Evolutionary conservation across 805 yeast species (phyloP), one percentile per base, ranked within the genome.

Genomic region (Ogataea populi-albae): DNA sequence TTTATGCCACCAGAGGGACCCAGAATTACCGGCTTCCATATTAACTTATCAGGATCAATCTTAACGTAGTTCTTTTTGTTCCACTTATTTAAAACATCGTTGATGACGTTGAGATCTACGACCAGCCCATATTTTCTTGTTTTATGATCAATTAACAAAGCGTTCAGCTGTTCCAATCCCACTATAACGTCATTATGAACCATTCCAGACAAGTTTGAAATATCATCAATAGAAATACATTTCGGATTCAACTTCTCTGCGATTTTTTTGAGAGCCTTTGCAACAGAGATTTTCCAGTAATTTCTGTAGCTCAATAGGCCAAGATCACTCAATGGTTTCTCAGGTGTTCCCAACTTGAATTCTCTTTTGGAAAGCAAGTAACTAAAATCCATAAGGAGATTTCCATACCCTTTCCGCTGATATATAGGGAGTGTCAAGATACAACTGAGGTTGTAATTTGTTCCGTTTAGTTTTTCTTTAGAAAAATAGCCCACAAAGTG

Each of bases 401-500:
- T 81, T 2, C 98, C 98, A 60, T 84, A 87, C 0, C 98, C 98
- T 43, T 77, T 77, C 33, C 96, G 63, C 61, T 91, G 97, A 55
- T 81, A 80, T 3, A 80, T 79, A 1, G 98, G 98, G 24, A 91
- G 63, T 0, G 97, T 88, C 49, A 93, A 65, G 26, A 93, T 91
- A 63, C 98, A 93, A 40, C 94, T 82, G 17, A 93, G 78, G 51
- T 91, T 91, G 56, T 85, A 87, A 46, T 76, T 80, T 0, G 91
- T 77, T 20, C 79, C 72, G 45, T 80, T 82, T 41, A 83, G 65
- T 49, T 81, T 81, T 51, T 89, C 96, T 52, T 93, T 93, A 17
- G 95, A 85, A 55, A 93, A 93, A 59, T 93, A 93, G 0, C 98
- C 98, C 24, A 89, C 89, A 61, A 93, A 84, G 53, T 86, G 88